A percentile compares a stretch with the other conserved stretches of the same genome.
phyloP scores from a whole-genome alignment of 2,329 filamentous ascomycete genomes.

The Xenoacremonium recifei region DNA sequence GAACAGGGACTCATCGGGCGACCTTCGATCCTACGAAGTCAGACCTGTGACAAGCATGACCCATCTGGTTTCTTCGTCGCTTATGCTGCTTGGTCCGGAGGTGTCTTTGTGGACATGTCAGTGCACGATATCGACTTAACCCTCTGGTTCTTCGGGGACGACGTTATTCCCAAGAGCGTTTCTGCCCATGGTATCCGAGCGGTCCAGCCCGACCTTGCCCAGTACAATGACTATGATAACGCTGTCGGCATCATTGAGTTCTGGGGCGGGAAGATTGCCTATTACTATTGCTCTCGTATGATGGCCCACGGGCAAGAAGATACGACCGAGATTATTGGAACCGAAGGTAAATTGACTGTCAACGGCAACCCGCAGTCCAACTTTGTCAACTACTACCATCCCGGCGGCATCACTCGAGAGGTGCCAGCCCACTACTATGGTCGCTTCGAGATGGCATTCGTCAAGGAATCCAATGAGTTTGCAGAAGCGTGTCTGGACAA shows the following conservation, averaged over 20 bases:
- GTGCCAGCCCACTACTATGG: conserved; percentile 11
- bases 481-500: conserved; percentile 8
- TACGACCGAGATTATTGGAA: conserved; percentile 66
- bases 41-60: conserved; percentile 67
- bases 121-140: conserved; percentile 60
- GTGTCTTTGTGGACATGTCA: conserved; percentile 70
- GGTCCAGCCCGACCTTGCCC: conserved; percentile 26
- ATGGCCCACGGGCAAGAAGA: conserved; percentile 69
- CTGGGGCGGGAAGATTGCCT: conserved; percentile 60
- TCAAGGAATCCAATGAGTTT: conserved; percentile 11
- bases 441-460: conserved; percentile 12
- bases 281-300: conserved; percentile 64
- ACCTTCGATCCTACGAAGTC: conserved; percentile 59
- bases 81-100: conserved; percentile 62
- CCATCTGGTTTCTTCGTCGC: conserved; percentile 65
- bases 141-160: conserved; percentile 31
- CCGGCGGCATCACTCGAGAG: conserved; percentile 7
- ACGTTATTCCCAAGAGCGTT: conserved; percentile 26
- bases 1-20: conserved; percentile 55
- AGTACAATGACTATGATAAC: conserved; percentile 30
- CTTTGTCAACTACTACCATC: conserved; percentile 25
- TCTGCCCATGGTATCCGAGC: conserved; percentile 28
- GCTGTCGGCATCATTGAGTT: conserved; percentile 62
- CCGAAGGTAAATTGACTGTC: conserved; percentile 60
- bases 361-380: conserved; percentile 37